phyloP scores from a whole-genome alignment of 2,329 filamentous ascomycete species.

The Ceratocystis eucalypticola region DNA sequence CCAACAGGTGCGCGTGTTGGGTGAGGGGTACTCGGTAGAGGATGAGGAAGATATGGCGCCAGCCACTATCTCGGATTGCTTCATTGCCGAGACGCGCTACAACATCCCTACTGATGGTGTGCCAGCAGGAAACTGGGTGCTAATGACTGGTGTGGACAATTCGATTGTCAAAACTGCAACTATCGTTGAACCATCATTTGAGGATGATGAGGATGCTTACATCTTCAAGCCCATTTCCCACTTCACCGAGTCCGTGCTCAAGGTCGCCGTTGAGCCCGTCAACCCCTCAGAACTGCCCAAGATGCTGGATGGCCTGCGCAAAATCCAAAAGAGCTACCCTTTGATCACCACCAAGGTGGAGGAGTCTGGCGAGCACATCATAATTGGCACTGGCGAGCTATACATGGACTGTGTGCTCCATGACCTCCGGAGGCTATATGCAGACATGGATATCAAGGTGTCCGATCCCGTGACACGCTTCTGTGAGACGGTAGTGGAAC shows the following conservation, averaged over 20 bases:
- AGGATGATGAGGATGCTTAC: slow-evolving; percentile 81
- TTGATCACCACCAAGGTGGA: slow-evolving; percentile 94
- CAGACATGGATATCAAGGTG: slow-evolving; percentile 98
- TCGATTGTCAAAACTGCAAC: slow-evolving; percentile 97
- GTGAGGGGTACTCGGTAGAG: slow-evolving; percentile 89
- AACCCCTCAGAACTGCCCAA: slow-evolving; percentile 96
- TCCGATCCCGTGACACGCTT: slow-evolving; percentile 96
- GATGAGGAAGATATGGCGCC: slow-evolving; percentile 95
- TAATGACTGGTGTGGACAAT: slow-evolving; percentile 90
- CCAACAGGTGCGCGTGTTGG: slow-evolving; percentile 75
- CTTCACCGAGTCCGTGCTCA: slow-evolving; percentile 95
- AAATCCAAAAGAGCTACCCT: slow-evolving; percentile 96
- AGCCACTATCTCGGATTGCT: slow-evolving; percentile 72
- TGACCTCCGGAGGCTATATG: slow-evolving; percentile 82
- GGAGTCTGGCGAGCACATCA: slow-evolving; percentile 90
- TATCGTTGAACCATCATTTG: slow-evolving; percentile 63
- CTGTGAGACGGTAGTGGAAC: slow-evolving; percentile 95
- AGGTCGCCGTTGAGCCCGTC: slow-evolving; percentile 94
- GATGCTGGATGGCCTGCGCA: slow-evolving; percentile 92
- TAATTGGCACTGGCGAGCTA: slow-evolving; percentile 91
- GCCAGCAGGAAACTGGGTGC: slow-evolving; percentile 82
- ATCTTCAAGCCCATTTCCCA: slow-evolving; percentile 89
- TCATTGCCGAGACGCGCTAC: slow-evolving; percentile 85
- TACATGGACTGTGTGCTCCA: slow-evolving; percentile 99
- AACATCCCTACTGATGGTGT: slow-evolving; percentile 84